Evolutionary conservation across 495 filamentous ascomycete genomes (phyloP).

Genomic region (Aspergillus sclerotioniger): DNA sequence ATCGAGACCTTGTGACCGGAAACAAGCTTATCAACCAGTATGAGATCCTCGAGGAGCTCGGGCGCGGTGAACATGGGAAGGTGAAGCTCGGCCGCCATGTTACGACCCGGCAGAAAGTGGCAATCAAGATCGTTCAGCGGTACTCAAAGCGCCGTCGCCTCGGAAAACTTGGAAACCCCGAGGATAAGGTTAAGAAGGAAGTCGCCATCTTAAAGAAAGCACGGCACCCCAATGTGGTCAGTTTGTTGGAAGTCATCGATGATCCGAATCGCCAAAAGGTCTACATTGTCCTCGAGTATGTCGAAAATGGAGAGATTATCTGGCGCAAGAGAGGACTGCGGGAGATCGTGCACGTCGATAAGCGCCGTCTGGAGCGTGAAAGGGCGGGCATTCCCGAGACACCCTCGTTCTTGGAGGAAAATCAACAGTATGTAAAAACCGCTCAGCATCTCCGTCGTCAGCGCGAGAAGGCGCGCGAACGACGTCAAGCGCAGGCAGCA

Average conservation of each 20-base stretch:
- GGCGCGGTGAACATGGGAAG: conserved; percentile 93
- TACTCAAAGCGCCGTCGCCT: conserved; percentile 88
- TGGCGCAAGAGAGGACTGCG: conserved; percentile 85
- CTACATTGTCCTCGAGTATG: conserved; percentile 93
- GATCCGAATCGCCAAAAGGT: conserved; percentile 95
- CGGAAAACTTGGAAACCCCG: conserved; percentile 70
- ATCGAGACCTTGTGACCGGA: conserved; percentile 81
- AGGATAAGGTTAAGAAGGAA: conserved; percentile 94
- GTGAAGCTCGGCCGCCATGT: conserved; percentile 88
- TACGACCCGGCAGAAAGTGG: conserved; percentile 74
- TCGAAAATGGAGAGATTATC: conserved; percentile 87
- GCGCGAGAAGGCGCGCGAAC: conserved; percentile 56
- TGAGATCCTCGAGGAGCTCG: conserved; percentile 92
- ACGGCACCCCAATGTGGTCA: conserved; percentile 91
- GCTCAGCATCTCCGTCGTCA: conserved; percentile 54
- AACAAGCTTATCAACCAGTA: conserved; percentile 97
- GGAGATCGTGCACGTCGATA: conserved; percentile 79
- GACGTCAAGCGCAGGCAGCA: conserved; percentile 50
- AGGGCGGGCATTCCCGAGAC: conserved; percentile 57
- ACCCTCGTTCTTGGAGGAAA: conserved; percentile 53
- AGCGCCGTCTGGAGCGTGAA: conserved; percentile 71
- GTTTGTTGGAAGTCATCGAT: conserved; percentile 94
- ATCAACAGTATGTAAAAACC: conserved; percentile 58
- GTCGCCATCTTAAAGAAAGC: conserved; percentile 98
- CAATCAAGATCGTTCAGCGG: conserved; percentile 98